Evolutionary conservation across 176 grass and related monocot genomes (phyloP), one percentile per base, ranked within the genome.

Genomic region (Elaeis guineensis): DNA sequence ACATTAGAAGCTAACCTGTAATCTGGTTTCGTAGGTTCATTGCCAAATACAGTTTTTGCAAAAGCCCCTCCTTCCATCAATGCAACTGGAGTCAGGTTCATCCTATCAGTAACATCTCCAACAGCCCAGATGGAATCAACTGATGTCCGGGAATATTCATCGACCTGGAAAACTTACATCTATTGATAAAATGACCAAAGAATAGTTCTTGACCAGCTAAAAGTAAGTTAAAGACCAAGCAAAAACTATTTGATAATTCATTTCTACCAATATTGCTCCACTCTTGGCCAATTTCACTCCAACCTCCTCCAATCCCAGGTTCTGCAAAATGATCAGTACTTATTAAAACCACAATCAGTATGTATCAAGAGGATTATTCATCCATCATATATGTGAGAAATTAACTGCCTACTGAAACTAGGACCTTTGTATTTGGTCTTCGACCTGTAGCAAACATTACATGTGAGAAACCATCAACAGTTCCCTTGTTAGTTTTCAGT

Each of bases 61-160:
- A 86, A 85, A 62, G 82, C 82, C 35, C 75, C 71, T 62, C 87
- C 87, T 86, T 90, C 87, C 87, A 90, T 90, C 35, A 90, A 71
- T 55, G 87, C 87, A 73, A 90, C 87, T 55, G 87, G 82, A 17
- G 87, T 23, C 59, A 90, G 69, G 62, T 90, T 90, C 53, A 90
- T 29, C 64, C 87, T 85, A 77, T 86, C 67, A 69, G 87, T 90
- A 55, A 79, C 87, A 73, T 90, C 87, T 66, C 87, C 87, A 56
- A 90, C 82, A 23, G 87, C 87, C 87, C 87, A 90, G 70, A 90
- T 86, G 53, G 87, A 86, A 75, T 82, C 82, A 79, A 90, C 78
- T 51, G 82, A 79, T 54, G 82, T 90, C 64, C 64, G 77, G 52
- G 79, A 90, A 62, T 71, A 82, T 70, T 86, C 87, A 71, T 90